phyloP scores from a whole-genome alignment of 305 asterid species.

The Plantago lanceolata region DNA sequence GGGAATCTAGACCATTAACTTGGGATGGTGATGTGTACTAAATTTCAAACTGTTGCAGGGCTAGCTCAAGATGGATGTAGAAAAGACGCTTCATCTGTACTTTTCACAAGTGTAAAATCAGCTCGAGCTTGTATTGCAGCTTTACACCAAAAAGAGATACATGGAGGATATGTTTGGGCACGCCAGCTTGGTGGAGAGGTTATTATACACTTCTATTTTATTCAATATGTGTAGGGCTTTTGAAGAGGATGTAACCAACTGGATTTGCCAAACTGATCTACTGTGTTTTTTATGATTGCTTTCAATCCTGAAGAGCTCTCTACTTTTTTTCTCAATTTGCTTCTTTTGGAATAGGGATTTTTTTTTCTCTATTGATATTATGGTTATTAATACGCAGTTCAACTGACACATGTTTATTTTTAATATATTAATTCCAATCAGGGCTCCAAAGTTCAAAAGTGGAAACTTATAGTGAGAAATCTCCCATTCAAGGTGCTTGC shows the following conservation, averaged over 20 bases:
- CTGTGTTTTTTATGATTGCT: too few relatives aligned
- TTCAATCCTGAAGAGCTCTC: too few relatives aligned
- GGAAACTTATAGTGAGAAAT: slow-evolving; percentile 94
- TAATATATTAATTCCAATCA: slow-evolving; percentile 41
- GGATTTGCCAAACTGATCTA: too few relatives aligned
- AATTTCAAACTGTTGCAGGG: too few relatives aligned
- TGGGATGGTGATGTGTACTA: too few relatives aligned
- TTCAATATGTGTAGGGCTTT: slow-evolving; percentile 10
- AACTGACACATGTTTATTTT: slow-evolving; percentile 15
- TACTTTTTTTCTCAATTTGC: too few relatives aligned
- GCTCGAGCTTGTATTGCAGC: slow-evolving; percentile 83
- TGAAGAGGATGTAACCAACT: background rate
- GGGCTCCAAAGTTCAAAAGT: slow-evolving; percentile 91
- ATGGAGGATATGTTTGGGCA: slow-evolving; percentile 80
- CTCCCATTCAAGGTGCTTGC: slow-evolving; percentile 85
- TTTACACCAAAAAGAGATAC: slow-evolving; percentile 72
- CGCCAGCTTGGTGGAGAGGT: slow-evolving; percentile 99
- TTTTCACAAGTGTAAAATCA: slow-evolving; percentile 77
- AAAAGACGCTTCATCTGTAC: slow-evolving; percentile 64
- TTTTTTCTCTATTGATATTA: too few relatives aligned
- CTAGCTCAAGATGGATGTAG: slow-evolving; percentile 84
- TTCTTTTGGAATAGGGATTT: too few relatives aligned
- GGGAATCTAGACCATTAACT: too few relatives aligned
- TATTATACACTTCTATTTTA: slow-evolving; percentile 13
- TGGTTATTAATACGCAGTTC: slow-evolving; percentile 1